These are phyloP conservation scores for Rhodomyrtus tomentosa DNA, from an alignment of 345 rosid genomes.

Conservation along the genomic window DNA sequence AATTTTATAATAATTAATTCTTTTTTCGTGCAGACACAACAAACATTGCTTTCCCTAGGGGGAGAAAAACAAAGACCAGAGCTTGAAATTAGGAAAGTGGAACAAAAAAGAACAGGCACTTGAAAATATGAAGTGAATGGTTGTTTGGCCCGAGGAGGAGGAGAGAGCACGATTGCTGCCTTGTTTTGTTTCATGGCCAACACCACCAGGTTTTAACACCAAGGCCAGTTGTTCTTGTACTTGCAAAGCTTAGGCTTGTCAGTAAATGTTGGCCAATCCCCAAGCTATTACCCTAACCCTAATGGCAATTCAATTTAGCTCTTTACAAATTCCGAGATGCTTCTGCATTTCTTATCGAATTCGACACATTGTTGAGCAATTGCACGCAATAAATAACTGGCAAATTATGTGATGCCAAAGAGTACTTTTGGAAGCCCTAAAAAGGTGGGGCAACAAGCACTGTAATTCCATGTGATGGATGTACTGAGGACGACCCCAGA, in stretches of 20 bases:
- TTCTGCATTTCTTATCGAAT: not conserved
- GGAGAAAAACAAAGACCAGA: not conserved
- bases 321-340: not conserved
- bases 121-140: not conserved
- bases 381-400: not conserved
- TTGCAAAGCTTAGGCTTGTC: not conserved
- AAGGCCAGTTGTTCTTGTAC: not conserved
- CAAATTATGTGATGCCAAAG: not conserved
- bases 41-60: not conserved
- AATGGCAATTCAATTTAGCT: not conserved
- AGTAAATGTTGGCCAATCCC: not conserved
- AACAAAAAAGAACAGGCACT: not conserved
- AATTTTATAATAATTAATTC: not conserved
- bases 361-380: not conserved
- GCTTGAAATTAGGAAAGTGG: not conserved
- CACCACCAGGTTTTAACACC: not conserved
- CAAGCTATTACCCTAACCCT: not conserved
- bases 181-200: not conserved
- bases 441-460: not conserved
- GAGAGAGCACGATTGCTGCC: not conserved
- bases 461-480: not conserved
- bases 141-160: not conserved
- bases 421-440: not conserved
- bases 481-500: not conserved
- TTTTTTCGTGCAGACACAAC: not conserved